These are phyloP conservation scores for Raffaelea deltoideospora DNA, from an alignment of 2,329 filamentous ascomycete genomes.

Conservation along the genomic window DNA sequence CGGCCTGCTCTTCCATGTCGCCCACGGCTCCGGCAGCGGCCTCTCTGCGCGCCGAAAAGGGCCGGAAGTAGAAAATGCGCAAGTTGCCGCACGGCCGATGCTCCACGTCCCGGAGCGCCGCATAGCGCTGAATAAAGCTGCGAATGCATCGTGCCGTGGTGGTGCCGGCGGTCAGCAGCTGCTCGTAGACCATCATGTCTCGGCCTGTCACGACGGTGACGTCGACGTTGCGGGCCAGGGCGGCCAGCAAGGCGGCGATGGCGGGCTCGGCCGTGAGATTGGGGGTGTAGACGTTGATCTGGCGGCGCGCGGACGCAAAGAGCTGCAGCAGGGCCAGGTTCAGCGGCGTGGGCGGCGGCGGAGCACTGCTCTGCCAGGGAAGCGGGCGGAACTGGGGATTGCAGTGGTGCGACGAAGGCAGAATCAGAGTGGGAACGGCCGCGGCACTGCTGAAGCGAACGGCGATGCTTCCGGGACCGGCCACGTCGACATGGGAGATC, in stretches of 20 bases:
- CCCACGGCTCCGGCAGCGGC: constrained; percentile 1
- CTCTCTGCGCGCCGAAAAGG: constrained; percentile 6
- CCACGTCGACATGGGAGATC: constrained; percentile 3
- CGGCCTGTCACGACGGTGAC: constrained; percentile 53
- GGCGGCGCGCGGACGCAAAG: constrained; percentile 38
- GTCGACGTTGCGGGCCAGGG: constrained; percentile 49
- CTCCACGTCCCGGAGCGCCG: constrained; percentile 8
- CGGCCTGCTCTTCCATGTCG: constrained; percentile 8
- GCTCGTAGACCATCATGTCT: constrained; percentile 62
- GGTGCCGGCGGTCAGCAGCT: constrained; percentile 64
- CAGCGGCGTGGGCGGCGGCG: constrained; percentile 43
- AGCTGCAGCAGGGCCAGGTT: constrained; percentile 50
- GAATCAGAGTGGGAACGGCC: constrained; percentile 34
- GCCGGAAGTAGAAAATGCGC: constrained; percentile 42
- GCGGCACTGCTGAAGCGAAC: constrained; percentile 3
- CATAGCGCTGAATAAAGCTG: constrained; percentile 41
- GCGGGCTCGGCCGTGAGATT: constrained; percentile 59
- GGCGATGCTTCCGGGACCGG: constrained; percentile 7
- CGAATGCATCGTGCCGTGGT: constrained; percentile 52
- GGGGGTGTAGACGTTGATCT: constrained; percentile 59
- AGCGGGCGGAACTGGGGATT: constrained; percentile 50
- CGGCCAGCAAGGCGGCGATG: constrained; percentile 42
- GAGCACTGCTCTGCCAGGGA: constrained; percentile 29
- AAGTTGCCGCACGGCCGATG: constrained; percentile 28
- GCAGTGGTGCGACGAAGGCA: constrained; percentile 59